phyloP scores from a whole-genome alignment of 2,329 filamentous ascomycete genomes.

The Curvularia spicifera region DNA sequence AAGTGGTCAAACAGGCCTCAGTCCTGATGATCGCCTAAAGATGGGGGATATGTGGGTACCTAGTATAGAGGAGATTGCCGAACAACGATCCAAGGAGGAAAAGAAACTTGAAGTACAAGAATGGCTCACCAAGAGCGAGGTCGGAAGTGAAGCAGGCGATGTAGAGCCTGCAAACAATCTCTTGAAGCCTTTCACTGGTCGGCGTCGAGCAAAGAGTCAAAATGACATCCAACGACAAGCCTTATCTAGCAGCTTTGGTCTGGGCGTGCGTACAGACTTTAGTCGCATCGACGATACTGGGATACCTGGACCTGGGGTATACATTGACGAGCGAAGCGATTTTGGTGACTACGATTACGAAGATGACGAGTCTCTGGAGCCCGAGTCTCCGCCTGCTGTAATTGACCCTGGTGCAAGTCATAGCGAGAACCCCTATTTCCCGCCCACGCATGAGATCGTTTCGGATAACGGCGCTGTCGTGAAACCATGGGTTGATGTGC shows the following conservation, averaged over 20 bases:
- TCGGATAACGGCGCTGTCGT: conserved; percentile 32
- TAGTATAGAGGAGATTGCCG: conserved; percentile 59
- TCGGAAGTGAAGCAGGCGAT: conserved; percentile 57
- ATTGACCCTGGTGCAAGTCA: conserved; percentile 38
- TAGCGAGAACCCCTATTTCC: conserved; percentile 42
- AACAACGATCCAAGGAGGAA: conserved; percentile 55
- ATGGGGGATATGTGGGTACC: conserved; percentile 53
- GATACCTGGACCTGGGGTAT: conserved; percentile 60
- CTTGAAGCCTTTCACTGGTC: conserved; percentile 38
- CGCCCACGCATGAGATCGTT: conserved; percentile 30
- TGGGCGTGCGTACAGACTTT: conserved; percentile 43
- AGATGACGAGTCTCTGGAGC: conserved; percentile 39
- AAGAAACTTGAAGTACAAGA: conserved; percentile 61
- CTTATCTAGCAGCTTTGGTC: conserved; percentile 33
- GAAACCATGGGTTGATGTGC: conserved; percentile 59
- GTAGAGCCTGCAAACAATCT: conserved; percentile 37
- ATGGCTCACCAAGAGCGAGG: conserved; percentile 58
- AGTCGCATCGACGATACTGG: conserved; percentile 46
- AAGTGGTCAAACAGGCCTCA: conserved; percentile 55
- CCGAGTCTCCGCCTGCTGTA: conserved; percentile 47
- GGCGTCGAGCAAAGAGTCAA: conserved; percentile 58
- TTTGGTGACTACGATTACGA: conserved; percentile 46
- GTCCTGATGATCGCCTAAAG: conserved; percentile 53
- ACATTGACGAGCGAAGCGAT: conserved; percentile 49
- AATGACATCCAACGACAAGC: conserved; percentile 46